phyloP scores from a whole-genome alignment of 805 yeast species.

The Torulaspora gathmanii region DNA sequence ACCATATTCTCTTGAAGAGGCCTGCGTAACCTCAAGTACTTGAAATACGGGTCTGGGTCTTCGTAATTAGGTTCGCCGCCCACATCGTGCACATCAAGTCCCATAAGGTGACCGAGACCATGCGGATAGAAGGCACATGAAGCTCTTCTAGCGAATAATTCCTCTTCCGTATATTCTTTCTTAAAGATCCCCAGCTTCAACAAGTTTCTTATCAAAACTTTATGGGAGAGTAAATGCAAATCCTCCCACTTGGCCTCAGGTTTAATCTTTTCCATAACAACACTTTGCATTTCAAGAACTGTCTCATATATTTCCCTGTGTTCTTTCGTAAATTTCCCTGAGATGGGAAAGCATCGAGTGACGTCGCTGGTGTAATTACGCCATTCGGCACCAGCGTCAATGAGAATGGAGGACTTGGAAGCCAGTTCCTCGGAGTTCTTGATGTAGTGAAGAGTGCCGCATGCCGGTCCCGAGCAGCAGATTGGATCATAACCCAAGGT shows the following conservation, averaged over 20 bases:
- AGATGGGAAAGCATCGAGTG: constrained; percentile 89
- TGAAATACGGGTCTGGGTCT: constrained; percentile 72
- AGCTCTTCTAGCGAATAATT: constrained; percentile 63
- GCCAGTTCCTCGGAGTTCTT: constrained; percentile 65
- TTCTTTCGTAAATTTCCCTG: constrained; percentile 85
- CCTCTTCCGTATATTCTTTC: constrained; percentile 50
- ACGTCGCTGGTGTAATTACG: constrained; percentile 87
- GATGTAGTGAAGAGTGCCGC: constrained; percentile 87
- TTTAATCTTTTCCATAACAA: constrained; percentile 63
- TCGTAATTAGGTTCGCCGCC: constrained; percentile 84
- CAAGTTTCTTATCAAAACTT: constrained; percentile 65
- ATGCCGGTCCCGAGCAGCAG: constrained; percentile 88
- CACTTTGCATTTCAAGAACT: constrained; percentile 77
- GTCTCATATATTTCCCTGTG: constrained; percentile 75
- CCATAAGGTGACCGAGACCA: constrained; percentile 90
- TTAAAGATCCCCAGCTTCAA: constrained; percentile 71
- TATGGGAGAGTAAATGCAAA: constrained; percentile 75
- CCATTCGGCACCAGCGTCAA: constrained; percentile 99
- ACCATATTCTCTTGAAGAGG: constrained; percentile 70
- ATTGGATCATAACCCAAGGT: constrained; percentile 89
- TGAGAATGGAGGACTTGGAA: constrained; percentile 61
- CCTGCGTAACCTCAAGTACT: constrained; percentile 78
- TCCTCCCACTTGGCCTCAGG: constrained; percentile 88
- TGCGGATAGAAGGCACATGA: constrained; percentile 88
- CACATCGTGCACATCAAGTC: constrained; percentile 95